Evolutionary conservation across 2,329 filamentous ascomycete species (phyloP).

Genomic region (Sclerotiophoma versabilis): DNA sequence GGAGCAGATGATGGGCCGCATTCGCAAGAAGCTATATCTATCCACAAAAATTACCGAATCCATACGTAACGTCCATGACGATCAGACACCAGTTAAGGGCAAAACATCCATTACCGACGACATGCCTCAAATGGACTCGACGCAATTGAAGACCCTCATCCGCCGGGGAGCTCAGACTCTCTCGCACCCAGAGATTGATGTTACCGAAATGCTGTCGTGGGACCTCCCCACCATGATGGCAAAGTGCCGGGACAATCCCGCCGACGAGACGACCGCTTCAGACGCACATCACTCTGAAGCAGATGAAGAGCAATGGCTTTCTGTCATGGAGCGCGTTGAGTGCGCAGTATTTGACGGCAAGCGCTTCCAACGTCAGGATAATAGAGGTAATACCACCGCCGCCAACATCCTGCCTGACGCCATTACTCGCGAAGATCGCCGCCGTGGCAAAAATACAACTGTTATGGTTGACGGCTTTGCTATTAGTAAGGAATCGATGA

Average conservation of each 20-base stretch:
- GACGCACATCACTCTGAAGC: slow-evolving; percentile 49
- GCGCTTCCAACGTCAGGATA: slow-evolving; percentile 54
- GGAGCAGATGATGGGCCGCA: slow-evolving; percentile 64
- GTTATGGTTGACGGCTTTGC: slow-evolving; percentile 64
- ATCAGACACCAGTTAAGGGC: slow-evolving; percentile 36
- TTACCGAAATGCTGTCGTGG: slow-evolving; percentile 66
- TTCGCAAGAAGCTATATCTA: slow-evolving; percentile 68
- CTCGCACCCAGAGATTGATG: slow-evolving; percentile 60
- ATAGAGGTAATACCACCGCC: slow-evolving; percentile 32
- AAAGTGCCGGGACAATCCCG: slow-evolving; percentile 61
- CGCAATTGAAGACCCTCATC: slow-evolving; percentile 62
- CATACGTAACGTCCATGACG: slow-evolving; percentile 61
- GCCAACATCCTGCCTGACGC: slow-evolving; percentile 49
- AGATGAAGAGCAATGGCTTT: slow-evolving; percentile 64
- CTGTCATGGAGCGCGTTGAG: slow-evolving; percentile 64
- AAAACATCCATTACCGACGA: slow-evolving; percentile 50
- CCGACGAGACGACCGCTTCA: slow-evolving; percentile 48
- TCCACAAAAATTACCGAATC: slow-evolving; percentile 67
- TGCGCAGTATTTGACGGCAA: slow-evolving; percentile 65
- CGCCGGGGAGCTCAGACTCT: slow-evolving; percentile 63
- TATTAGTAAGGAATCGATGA: slow-evolving; percentile 63
- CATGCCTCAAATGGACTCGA: slow-evolving; percentile 60
- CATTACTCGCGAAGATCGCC: slow-evolving; percentile 57
- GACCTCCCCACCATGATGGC: slow-evolving; percentile 61
- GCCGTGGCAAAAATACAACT: slow-evolving; percentile 64